Base-by-base conservation (phyloP, 2,329 filamentous ascomycete species). In the Fusarium algeriense region DNA sequence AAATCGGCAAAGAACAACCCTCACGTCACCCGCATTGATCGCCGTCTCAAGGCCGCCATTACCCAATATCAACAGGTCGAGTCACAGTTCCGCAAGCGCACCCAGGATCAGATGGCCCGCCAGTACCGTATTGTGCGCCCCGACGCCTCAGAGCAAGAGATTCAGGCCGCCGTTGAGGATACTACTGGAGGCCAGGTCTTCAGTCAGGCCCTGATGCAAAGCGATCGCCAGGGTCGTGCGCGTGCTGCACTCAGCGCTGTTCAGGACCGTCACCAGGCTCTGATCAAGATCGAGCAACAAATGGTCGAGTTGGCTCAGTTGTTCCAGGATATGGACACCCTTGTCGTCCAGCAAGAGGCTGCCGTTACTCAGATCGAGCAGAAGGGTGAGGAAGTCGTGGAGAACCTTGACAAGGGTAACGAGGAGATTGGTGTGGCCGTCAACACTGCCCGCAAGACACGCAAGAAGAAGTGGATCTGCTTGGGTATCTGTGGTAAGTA, bases 381-480 rank as follows among this genome's bases (percentile, higher is more conserved):
- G 77, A 94, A 95, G 83, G 93, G 90, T 40, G 93, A 97, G 81
- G 92, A 97, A 78, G 92, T 96, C 41, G 90, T 93, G 52, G 90
- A 92, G 63, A 93, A 98, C 81, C 88, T 98, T 50, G 89, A 92
- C 77, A 92, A 96, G 80, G 95, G 92, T 71, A 98, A 96, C 78
- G 88, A 90, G 70, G 90, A 98, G 81, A 92, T 98, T 65, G 90
- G 87, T 41, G 88, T 88, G n/a, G 95, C 95, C 15, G 92, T 97
- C 69, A 86, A 88, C 67, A 97, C 93, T 74, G 95, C 95, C 12
- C 87, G 92, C 80, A 89, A 90, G 75, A 93, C 92, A 54, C 88
- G 93, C 75, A 93, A 90, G 85, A 97, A 97, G 94, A 98, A 98
- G 92, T 98, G 94, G 95, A 95, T 93, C 80, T 97, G 94, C 86